Evolutionary conservation across 1,284 basidiomycete genomes (phyloP).

Genomic region (Kalmanozyma brasiliensis): DNA sequence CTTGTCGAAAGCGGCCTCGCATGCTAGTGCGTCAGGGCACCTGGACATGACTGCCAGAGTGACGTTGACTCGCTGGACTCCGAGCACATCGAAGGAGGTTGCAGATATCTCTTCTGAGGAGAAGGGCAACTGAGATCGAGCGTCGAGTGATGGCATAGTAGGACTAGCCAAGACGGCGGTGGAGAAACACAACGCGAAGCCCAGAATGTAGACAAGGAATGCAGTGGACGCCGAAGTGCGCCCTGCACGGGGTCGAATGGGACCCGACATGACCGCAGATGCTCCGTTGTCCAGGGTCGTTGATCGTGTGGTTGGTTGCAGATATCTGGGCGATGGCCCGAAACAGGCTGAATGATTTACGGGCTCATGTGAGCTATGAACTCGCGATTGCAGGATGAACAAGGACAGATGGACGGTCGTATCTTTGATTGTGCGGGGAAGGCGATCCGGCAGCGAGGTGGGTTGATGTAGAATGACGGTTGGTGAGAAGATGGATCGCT

Average conservation of each 20-base stretch:
- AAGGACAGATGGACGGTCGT: too few relatives aligned
- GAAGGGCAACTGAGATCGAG: constrained; percentile 27
- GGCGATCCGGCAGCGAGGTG: too few relatives aligned
- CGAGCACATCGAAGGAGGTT: constrained; percentile 12
- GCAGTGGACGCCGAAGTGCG: constrained; percentile 7
- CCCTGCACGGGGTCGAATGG: constrained; percentile 1
- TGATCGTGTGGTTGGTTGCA: not conserved
- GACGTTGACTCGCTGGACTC: constrained; percentile 42
- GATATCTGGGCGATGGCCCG: constrained; percentile 7
- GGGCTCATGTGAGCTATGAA: constrained; percentile 18
- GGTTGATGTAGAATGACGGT: too few relatives aligned
- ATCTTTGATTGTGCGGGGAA: too few relatives aligned
- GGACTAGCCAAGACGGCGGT: constrained; percentile 11
- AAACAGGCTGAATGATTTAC: not conserved
- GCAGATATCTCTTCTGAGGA: constrained; percentile 6
- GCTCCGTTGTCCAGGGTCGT: not conserved
- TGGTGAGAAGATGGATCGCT: too few relatives aligned
- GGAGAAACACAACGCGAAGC: constrained; percentile 2
- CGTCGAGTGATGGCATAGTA: constrained; percentile 6
- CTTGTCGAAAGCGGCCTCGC: constrained; percentile 51
- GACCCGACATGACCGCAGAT: not conserved
- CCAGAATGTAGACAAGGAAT: constrained; percentile 1
- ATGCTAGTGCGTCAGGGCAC: constrained; percentile 55
- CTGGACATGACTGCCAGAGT: constrained; percentile 54
- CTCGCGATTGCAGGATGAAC: too few relatives aligned